Percentiles rank a stretch among this genome's conserved stretches.
Evolutionary conservation across 2,329 filamentous ascomycete species (phyloP).

Genomic region (Claviceps sp.): DNA sequence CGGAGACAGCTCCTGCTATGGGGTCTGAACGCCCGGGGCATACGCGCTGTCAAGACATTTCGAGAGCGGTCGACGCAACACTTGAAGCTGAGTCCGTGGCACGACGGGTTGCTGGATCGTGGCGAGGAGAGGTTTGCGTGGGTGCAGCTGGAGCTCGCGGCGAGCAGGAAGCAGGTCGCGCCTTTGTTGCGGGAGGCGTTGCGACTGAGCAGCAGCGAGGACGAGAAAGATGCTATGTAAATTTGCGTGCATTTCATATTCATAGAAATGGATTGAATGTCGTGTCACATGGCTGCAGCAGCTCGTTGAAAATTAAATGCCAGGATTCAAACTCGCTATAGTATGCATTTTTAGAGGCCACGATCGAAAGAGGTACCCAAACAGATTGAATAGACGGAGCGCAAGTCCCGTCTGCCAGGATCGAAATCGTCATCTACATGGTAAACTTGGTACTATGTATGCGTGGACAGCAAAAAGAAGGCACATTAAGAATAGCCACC

Average conservation of each 20-base stretch:
- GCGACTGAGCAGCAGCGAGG: conserved; percentile 12
- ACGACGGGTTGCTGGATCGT: conserved; percentile 31
- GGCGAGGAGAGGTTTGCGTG: conserved; percentile 45
- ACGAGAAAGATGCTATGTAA: not conserved
- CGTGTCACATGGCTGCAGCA: too few species aligned
- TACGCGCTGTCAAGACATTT: conserved; percentile 41
- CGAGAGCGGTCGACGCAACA: conserved; percentile 25
- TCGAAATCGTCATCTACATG: too few species aligned
- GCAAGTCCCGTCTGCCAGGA: too few species aligned
- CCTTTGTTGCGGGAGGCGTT: conserved; percentile 49
- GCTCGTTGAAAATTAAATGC: too few species aligned
- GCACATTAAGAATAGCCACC: too few species aligned
- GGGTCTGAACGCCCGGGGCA: conserved; percentile 38
- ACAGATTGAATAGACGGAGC: too few species aligned
- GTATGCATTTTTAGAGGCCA: too few species aligned
- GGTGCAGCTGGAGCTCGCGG: conserved; percentile 48
- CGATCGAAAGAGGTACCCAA: too few species aligned
- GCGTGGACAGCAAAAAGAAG: too few species aligned
- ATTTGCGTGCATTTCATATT: not conserved
- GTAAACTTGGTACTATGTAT: too few species aligned
- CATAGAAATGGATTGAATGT: not conserved
- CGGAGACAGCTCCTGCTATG: conserved; percentile 55
- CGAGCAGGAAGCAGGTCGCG: conserved; percentile 56
- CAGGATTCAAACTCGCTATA: too few species aligned
- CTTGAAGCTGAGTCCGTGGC: conserved; percentile 44